Base-by-base conservation (phyloP, 345 rosid species). In the Acer negundo region DNA sequence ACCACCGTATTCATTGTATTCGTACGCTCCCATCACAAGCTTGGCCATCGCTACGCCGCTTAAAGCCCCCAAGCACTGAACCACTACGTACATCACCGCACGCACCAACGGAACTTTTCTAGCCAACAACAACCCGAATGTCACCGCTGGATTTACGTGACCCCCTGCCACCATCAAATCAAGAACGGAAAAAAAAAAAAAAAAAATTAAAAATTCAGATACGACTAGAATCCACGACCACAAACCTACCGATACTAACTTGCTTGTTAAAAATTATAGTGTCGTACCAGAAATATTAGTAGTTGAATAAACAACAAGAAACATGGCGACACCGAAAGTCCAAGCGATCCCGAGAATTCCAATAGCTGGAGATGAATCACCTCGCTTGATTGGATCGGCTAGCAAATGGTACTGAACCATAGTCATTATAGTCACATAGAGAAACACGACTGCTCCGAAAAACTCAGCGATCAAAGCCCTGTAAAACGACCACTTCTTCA, bases 291-390 rank as follows among this genome's bases (percentile, higher is more conserved):
- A 93, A 72, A 93, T 89, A 11, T 91, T 94, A 46, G 94, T 93
- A 26, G 93, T 93, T 84, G 93, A 91, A 82, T 93, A 91, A 67
- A 93, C 94, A 22, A 89, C 90, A 71, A 88, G 51, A 74, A 90
- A 90, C 80, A 90, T 87, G 90, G 89, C 89, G 82, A 93, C 95
- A 73, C 97, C 97, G 11, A 88, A 89, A 63, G 94, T 87, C 97
- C 94, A 93, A 59, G 97, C 89, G 19, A 93, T 89, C 10, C 95
- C 92, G 5, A 93, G 93, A 67, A 84, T 76, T 11, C 94, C 96
- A 31, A 91, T 92, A 3, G 95, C 91, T 6, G 78, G 79, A 70
- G 93, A 90, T 17, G 86, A 19, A 55, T 88, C 88, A 20, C 73
- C 71, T 5, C 55, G 73, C 0, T 67, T 80, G 22, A 67, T 0